These are phyloP conservation scores for Mucor indicus DNA, from an alignment of 371 early-diverging fungal species.

Conservation along the genomic window DNA sequence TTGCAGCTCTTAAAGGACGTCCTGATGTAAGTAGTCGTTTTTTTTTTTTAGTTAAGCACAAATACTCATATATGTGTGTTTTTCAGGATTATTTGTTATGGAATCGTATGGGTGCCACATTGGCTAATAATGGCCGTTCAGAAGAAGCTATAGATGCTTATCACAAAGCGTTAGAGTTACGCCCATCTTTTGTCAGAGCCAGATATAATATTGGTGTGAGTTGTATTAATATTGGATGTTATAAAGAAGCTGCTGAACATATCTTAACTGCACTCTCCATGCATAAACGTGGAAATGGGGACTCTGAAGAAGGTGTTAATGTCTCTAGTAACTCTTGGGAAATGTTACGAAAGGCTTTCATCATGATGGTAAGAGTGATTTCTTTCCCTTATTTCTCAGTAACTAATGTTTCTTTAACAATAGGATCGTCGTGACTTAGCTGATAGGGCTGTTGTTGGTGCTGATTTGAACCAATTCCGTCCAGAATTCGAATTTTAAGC, in stretches of 20 bases:
- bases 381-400: too few species aligned
- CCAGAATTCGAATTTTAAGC: slow-evolving; percentile 60
- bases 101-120: slow-evolving; percentile 96
- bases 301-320: slow-evolving; percentile 57
- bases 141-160: slow-evolving; percentile 92
- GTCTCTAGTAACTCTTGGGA: slow-evolving; percentile 65
- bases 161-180: slow-evolving; percentile 87
- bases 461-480: slow-evolving; percentile 59
- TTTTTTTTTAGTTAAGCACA: background rate
- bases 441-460: slow-evolving; percentile 57
- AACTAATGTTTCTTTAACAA: too few species aligned
- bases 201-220: slow-evolving; percentile 94
- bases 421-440: slow-evolving; percentile 57
- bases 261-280: slow-evolving; percentile 83
- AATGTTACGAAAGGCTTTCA: slow-evolving; percentile 60
- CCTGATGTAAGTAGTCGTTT: slow-evolving; percentile 64
- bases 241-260: slow-evolving; percentile 94
- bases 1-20: slow-evolving; percentile 84
- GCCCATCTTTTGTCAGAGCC: slow-evolving; percentile 93
- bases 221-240: slow-evolving; percentile 90
- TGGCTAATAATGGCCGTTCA: slow-evolving; percentile 85
- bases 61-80: background rate
- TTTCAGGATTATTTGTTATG: slow-evolving; percentile 89
- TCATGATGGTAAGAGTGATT: slow-evolving; percentile 53
- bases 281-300: slow-evolving; percentile 59